Base-by-base conservation (phyloP, 768 basidiomycete genomes). In the Cystobasidium tubakii region DNA sequence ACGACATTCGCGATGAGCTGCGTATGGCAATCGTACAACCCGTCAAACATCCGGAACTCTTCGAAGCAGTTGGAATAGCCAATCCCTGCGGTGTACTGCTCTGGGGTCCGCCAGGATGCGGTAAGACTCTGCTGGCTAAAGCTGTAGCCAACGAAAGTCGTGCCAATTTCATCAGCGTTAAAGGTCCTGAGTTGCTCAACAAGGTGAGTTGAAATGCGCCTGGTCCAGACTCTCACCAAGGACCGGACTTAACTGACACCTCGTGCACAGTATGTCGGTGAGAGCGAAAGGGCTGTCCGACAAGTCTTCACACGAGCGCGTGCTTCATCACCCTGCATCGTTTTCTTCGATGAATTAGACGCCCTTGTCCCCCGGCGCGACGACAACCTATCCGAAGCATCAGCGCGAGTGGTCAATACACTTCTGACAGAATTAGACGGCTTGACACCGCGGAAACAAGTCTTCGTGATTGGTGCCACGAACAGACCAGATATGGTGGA, bases 41-140 rank as follows among this genome's bases (percentile, higher is more conserved):
- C 6, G 93, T 98, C 77, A 85, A 86, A 62, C 84, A 90, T 36
- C 95, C 96, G 0, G 92, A 92, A 78, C 80, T 98, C 1, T 99
- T 99, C 82, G 87, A 82, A 57, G 86, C 86, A 12, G 90, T 97
- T 0, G 96, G 96, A 6, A 92, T 99, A 75, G 87, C 88, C 34
- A 90, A 91, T 0, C 88, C 92, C 0, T 93, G 92, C 79, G 96
- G 95, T 0, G 96, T 98, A 1, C 83, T 98, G 39, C 82, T 98
- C n/a, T 98, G 96, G 96, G 96, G 96, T 34, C 96, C 96, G 29
- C 95, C 96, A 0, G 96, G 96, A 12, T 98, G 95, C 79, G 96
- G 96, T 3, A 99, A 98, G 83, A 99, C 96, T 0, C 80, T 99
- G 33, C 83, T 99, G n/a, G 96, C 96, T 0, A 98, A 97, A 80